Percentiles rank a stretch among this genome's conserved stretches.
Conservation (phyloP, 2,329 filamentous ascomycete genomes). For the Colletotrichum sp. region DNA sequence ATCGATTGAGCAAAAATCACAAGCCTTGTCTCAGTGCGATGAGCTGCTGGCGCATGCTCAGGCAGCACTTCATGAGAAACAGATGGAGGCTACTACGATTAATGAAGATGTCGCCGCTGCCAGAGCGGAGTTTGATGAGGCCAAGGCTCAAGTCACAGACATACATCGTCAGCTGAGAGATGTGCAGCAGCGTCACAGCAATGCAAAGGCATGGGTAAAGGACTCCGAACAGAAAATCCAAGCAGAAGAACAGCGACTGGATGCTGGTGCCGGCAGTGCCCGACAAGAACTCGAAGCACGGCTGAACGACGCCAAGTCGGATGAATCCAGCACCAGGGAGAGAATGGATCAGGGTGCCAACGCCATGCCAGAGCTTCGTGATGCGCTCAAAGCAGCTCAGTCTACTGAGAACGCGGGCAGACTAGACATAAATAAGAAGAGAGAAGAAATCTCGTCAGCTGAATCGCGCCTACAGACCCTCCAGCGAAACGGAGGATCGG, state of each 20-base stretch:
- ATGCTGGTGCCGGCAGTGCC: constrained; percentile 72
- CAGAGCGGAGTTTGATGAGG: constrained; percentile 49
- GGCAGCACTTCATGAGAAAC: not conserved
- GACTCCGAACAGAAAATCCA: constrained; percentile 52
- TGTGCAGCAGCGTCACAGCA: constrained; percentile 63
- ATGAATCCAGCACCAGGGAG: constrained; percentile 21
- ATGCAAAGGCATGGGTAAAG: constrained; percentile 51
- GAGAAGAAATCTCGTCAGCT: constrained; percentile 22
- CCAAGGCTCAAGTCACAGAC: constrained; percentile 58
- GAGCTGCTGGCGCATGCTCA: constrained; percentile 7
- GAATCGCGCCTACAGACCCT: constrained; percentile 9
- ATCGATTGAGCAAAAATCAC: constrained; percentile 48
- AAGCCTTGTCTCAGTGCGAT: constrained; percentile 32
- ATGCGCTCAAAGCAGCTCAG: not conserved
- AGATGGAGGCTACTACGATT: not conserved
- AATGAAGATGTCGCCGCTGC: not conserved
- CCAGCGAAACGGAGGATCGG: constrained; percentile 45
- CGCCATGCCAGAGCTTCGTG: not conserved
- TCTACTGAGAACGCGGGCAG: not conserved
- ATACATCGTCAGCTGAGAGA: constrained; percentile 66
- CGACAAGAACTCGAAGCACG: constrained; percentile 51
- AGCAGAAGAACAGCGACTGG: constrained; percentile 66
- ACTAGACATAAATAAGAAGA: constrained; percentile 6
- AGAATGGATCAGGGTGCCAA: not conserved
- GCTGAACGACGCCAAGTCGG: constrained; percentile 25